Base-by-base conservation (phyloP, 805 yeast genomes). In the Wickerhamiella kurtzmanii region DNA sequence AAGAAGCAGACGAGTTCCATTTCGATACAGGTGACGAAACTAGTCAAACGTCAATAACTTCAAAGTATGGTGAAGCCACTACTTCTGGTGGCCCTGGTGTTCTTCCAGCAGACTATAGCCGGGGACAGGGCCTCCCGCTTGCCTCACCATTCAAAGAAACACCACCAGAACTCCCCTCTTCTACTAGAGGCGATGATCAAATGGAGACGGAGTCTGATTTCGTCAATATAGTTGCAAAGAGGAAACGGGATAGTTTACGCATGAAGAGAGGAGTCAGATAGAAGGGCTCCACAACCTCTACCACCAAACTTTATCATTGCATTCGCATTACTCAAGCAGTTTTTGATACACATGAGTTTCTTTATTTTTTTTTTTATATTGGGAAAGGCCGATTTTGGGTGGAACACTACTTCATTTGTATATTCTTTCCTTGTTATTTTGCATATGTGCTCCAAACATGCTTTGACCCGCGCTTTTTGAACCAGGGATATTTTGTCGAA, bases 221-320 rank as follows among this genome's bases (percentile, higher is more conserved):
- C 38, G 60, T 55, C 53, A 73, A 73, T 50, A 71, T 67, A 22
- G 74, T 77, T 1, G 68, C 73, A 22, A 70, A 70, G 51, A 64
- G 78, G 50, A 74, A 74, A 57, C 68, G 79, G 53, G 77, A 74
- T 50, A 68, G 74, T 52, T 56, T 74, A 51, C 70, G 73, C 48
- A 57, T 73, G 55, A 74, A 74, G 56, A 68, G 77, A 55, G 64
- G 64, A 45, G 53, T 53, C 42, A 50, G 49, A 21, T 50, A 37
- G n/a, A n/a, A n/a, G 35, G 17, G 4, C 4, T 16, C 18, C 5
- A 21, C 39, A n/a, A 32, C 35, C 18, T 22, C 40, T 25, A 35
- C 25, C 37, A 45, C 22, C n/a, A 11, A 16, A 22, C 39, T 8
- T 11, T 15, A 40, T 11, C 35, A 20, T 13, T 13, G 6, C 6